Base-by-base conservation (phyloP, 108 stramenopile genomes). In the Cyclotella choctawhatcheeana region DNA sequence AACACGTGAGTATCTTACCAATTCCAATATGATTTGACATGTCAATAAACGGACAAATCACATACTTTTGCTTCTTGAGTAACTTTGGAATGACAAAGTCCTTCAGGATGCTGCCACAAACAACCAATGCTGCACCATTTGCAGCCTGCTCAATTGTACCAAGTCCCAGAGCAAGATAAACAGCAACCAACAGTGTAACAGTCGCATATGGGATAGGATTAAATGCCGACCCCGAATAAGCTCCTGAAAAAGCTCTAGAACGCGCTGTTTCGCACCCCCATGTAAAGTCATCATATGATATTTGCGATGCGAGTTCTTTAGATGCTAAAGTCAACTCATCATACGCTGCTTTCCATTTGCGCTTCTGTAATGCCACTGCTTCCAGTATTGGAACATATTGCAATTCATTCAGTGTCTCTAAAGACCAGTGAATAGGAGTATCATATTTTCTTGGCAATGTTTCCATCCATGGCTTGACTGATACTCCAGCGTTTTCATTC, bases 1-100 rank as follows among this genome's bases (percentile, higher is more conserved):
- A n/a, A n/a, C n/a, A n/a, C n/a, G n/a, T n/a, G n/a, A n/a, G n/a
- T n/a, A n/a, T n/a, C n/a, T n/a, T n/a, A n/a, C n/a, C n/a, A n/a
- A 88, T 37, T 10, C 87, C 85, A 12, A 84, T 72, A 67, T 96
- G 95, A 64, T 96, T 96, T 32, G 86, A 83, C 95, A 96, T 93
- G 63, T 96, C 91, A 69, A 96, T 91, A 20, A 93, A 51, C 7
- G 95, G 91, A 61, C 92, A 93, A 64, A 96, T 93, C n/a, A 93
- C 89, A 78, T 93, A 96, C 53, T 83, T 86, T 60, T 86, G 86
- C 21, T 54, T 81, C 67, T 86, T 85, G 45, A 90, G 79, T 17
- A 92, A 56, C 51, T 92, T 92, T 27, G 93, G 93, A 10, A 92
- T 6, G 10, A 95, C 90, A 71, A 95, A 95, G 71, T 92, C 91